Conservation (phyloP, 2,329 filamentous ascomycete species). For the Lojkania enalia region DNA sequence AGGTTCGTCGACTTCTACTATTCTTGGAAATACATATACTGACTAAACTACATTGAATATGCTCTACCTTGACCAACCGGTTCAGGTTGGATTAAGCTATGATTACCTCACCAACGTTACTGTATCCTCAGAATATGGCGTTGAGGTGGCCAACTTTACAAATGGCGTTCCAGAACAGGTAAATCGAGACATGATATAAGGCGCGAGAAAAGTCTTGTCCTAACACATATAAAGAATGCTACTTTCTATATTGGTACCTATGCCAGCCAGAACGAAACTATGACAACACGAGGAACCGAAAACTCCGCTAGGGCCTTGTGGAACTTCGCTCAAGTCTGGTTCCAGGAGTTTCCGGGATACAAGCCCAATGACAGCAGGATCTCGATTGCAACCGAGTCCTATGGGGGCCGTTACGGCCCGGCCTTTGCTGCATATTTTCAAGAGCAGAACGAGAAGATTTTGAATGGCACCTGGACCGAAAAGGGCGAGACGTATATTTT, state of each 20-base stretch:
- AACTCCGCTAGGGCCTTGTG: constrained; percentile 60
- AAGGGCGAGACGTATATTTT: constrained; percentile 42
- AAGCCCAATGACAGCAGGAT: constrained; percentile 61
- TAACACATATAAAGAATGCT: constrained; percentile 48
- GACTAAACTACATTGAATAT: constrained; percentile 42
- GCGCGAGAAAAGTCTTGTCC: too few relatives aligned
- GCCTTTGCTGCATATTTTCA: constrained; percentile 60
- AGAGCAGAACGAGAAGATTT: constrained; percentile 59
- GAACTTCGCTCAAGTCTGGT: constrained; percentile 64
- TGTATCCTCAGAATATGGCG: constrained; percentile 25
- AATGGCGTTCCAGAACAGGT: constrained; percentile 40
- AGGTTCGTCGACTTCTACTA: constrained; percentile 12
- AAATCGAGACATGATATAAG: neutral
- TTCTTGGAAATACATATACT: too few relatives aligned
- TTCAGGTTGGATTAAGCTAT: constrained; percentile 61
- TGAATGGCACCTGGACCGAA: constrained; percentile 41
- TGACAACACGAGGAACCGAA: constrained; percentile 55
- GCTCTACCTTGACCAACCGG: constrained; percentile 68
- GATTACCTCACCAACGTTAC: constrained; percentile 45
- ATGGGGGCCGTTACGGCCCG: constrained; percentile 63
- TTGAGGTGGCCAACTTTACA: constrained; percentile 35
- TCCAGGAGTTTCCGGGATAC: constrained; percentile 65
- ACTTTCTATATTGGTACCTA: constrained; percentile 59
- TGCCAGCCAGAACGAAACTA: constrained; percentile 48
- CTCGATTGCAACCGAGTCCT: constrained; percentile 55